A percentile compares a stretch with the other conserved stretches of the same genome.
These are phyloP conservation scores for Aschersonia sp. DNA, from an alignment of 2,329 filamentous ascomycete genomes.

Conservation along the genomic window DNA sequence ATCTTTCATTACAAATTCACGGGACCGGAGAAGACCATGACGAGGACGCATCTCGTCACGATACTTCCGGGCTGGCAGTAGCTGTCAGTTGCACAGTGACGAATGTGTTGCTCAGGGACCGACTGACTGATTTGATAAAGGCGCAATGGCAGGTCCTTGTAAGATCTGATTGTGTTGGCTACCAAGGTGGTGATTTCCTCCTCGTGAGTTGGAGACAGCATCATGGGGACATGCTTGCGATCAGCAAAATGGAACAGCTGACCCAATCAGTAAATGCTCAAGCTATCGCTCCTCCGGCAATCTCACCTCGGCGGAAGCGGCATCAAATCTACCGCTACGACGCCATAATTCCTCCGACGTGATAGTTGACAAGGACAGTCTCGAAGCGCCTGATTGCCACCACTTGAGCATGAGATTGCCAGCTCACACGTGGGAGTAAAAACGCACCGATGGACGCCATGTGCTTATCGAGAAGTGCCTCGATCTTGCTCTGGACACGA, in stretches of 20 bases:
- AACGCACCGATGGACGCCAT: constrained; percentile 58
- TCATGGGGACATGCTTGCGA: constrained; percentile 56
- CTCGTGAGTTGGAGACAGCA: constrained; percentile 88
- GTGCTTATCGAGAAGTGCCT: constrained; percentile 71
- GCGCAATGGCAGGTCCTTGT: constrained; percentile 72
- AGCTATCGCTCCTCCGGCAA: not conserved
- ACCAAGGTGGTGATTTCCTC: constrained; percentile 88
- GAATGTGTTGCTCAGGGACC: too few species aligned
- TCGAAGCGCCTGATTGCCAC: constrained; percentile 50
- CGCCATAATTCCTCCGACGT: constrained; percentile 77
- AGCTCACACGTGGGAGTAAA: not conserved
- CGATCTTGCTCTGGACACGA: constrained; percentile 78
- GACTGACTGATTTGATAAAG: constrained; percentile 75
- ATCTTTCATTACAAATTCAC: constrained; percentile 97
- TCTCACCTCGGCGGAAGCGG: constrained; percentile 54
- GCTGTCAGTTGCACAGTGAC: not conserved
- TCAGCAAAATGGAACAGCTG: constrained; percentile 72
- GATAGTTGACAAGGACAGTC: constrained; percentile 68
- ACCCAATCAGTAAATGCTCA: constrained; percentile 9
- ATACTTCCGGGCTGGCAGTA: constrained; percentile 63
- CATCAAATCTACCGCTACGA: constrained; percentile 65
- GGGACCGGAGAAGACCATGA: constrained; percentile 71
- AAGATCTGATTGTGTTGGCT: constrained; percentile 57
- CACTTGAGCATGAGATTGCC: too few species aligned
- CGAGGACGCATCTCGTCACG: constrained; percentile 82